Conservation (phyloP, 208 protist genomes). For the Trypanosoma brucei region DNA sequence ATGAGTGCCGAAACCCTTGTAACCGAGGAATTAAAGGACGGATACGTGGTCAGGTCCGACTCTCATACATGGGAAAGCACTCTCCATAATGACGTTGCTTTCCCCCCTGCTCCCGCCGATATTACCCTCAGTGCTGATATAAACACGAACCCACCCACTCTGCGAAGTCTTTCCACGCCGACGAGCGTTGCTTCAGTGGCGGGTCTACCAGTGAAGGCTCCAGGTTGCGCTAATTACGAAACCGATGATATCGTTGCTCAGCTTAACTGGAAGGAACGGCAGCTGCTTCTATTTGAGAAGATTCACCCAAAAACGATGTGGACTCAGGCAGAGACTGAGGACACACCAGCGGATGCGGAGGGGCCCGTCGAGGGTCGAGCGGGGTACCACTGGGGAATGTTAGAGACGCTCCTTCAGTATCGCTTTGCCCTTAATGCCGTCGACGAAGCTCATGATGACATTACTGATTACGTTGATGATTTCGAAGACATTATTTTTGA, state of each 20-base stretch:
- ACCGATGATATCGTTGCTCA: slow-evolving; percentile 52
- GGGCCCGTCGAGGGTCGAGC: slow-evolving; percentile 7
- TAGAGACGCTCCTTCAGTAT: slow-evolving; percentile 60
- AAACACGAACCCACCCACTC: neutral
- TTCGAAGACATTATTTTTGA: slow-evolving; percentile 2
- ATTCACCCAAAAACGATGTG: slow-evolving; percentile 18
- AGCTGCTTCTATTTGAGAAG: slow-evolving; percentile 38
- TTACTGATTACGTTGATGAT: neutral
- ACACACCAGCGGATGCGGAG: neutral
- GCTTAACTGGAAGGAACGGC: slow-evolving; percentile 56
- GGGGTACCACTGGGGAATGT: slow-evolving; percentile 60
- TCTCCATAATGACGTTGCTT: neutral
- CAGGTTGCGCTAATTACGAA: slow-evolving; percentile 13
- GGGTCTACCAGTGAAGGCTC: neutral
- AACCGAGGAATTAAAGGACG: no score
- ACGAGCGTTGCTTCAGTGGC: neutral
- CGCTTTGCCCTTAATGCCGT: slow-evolving; percentile 26
- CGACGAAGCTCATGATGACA: neutral
- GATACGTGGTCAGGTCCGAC: no score
- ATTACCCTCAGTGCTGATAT: neutral
- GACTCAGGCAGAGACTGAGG: slow-evolving; percentile 2
- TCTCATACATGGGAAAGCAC: no score
- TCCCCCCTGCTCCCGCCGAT: neutral
- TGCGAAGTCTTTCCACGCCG: neutral
- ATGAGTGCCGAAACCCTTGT: no score